Base-by-base conservation (phyloP, 2,329 filamentous ascomycete genomes). In the Arthrobotrys iridis region DNA sequence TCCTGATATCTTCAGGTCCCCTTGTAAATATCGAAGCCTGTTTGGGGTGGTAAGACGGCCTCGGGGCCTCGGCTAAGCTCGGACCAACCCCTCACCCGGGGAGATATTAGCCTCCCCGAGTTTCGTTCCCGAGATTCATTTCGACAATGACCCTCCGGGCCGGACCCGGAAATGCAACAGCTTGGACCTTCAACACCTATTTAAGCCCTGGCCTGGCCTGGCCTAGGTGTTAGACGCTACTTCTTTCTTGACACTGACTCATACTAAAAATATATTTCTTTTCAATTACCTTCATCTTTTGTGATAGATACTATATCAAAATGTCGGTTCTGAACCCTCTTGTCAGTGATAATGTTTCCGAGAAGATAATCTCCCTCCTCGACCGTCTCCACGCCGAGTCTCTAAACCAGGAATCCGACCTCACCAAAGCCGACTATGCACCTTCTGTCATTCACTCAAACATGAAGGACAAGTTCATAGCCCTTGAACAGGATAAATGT, bases 401-500 rank as follows among this genome's bases (percentile, higher is more conserved):
- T 8, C 68, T 78, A n/a, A 76, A 77, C 40, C 81, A 83, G 67
- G 81, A 83, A 71, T 77, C 79, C 26, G 78, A 77, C 60, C 46
- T 76, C 50, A 35, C 43, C 33, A 76, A 45, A 30, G 52, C 72
- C 68, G 77, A 18, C 59, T 79, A 18, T 37, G 82, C 65, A 76
- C 78, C 60, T 62, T 63, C 78, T 55, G 77, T 60, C 15, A 79
- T 72, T 33, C 82, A 85, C 59, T 77, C 81, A 20, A 79, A 83
- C 20, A 85, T 85, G 84, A 82, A 81, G 4, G 86, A 88, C 79
- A 87, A 87, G 78, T 88, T 89, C 79, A 85, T 89, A 60, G 86
- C 86, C 0, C 82, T 90, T 1, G 87, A 88, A 37, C 81, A 83
- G 6, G 87, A 89, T 79, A 89, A 89, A 79, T 86, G 84, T 77